Percentiles rank a stretch among this genome's conserved stretches.
Evolutionary conservation across 1,284 basidiomycete species (phyloP).

Genomic region (Irpex sp.): DNA sequence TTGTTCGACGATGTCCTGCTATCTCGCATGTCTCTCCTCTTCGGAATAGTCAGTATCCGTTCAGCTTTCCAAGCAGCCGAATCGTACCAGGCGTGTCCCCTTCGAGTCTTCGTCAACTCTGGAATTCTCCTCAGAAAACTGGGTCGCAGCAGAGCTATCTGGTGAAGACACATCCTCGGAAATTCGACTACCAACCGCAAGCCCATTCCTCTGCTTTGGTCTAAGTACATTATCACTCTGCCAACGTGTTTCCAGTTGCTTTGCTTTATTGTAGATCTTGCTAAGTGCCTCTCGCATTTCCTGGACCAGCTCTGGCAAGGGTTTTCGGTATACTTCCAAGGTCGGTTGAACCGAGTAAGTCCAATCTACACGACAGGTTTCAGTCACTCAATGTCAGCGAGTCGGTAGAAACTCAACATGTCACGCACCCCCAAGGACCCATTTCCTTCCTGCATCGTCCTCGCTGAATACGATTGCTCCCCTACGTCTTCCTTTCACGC

Average conservation of each 20-base stretch:
- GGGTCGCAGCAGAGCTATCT: too few species aligned
- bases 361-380: constrained; percentile 34
- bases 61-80: too few species aligned
- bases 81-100: too few species aligned
- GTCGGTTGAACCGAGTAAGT: constrained; percentile 38
- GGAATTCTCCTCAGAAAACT: too few species aligned
- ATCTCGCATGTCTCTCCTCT: not conserved
- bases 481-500: constrained; percentile 19
- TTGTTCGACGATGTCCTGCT: not conserved
- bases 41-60: not conserved
- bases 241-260: constrained; percentile 1
- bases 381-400: not conserved
- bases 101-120: too few species aligned
- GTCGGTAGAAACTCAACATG: not conserved
- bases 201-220: not conserved
- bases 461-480: constrained; percentile 26
- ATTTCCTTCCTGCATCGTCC: constrained; percentile 19
- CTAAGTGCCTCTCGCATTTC: not conserved
- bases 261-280: not conserved
- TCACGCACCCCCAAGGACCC: constrained; percentile 36
- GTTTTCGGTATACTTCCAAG: constrained; percentile 38
- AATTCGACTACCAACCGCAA: not conserved
- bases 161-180: too few species aligned
- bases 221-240: not conserved
- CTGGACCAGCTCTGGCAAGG: constrained; percentile 36